Conservation (phyloP, 2,329 filamentous ascomycete genomes). For the Drechslera avenae region DNA sequence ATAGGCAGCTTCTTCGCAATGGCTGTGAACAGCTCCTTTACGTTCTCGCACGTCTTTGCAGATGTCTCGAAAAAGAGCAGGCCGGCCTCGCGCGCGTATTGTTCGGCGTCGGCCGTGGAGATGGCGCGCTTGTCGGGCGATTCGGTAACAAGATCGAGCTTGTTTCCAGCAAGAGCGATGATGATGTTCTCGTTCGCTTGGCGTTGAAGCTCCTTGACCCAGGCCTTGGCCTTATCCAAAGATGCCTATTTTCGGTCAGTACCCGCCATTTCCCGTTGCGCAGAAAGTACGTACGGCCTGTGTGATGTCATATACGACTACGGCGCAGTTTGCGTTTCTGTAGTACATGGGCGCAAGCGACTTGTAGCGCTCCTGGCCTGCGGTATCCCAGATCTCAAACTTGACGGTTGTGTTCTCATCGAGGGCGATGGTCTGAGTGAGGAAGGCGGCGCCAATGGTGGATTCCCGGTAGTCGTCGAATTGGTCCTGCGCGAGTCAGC, state of each 20-base stretch:
- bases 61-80: slow-evolving; percentile 98
- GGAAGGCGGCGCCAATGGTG: slow-evolving; percentile 96
- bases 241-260: slow-evolving; percentile 69
- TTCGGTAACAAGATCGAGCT: slow-evolving; percentile 92
- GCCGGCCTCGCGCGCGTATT: slow-evolving; percentile 90
- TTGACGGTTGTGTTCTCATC: slow-evolving; percentile 98
- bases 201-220: slow-evolving; percentile 98
- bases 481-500: slow-evolving; percentile 72
- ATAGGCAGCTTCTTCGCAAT: slow-evolving; percentile 98
- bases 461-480: slow-evolving; percentile 98
- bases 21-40: slow-evolving; percentile 91
- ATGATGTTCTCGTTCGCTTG: slow-evolving; percentile 99
- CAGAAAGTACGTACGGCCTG: slow-evolving; percentile 75
- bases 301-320: slow-evolving; percentile 99
- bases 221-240: slow-evolving; percentile 97
- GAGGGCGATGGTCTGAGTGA: slow-evolving; percentile 97
- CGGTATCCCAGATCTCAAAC: slow-evolving; percentile 95
- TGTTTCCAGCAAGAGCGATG: slow-evolving; percentile 92
- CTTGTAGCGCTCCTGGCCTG: slow-evolving; percentile 98
- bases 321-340: slow-evolving; percentile 97
- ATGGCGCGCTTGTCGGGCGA: slow-evolving; percentile 96
- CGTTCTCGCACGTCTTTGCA: slow-evolving; percentile 96
- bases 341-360: slow-evolving; percentile 99
- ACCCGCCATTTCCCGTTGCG: neutral
- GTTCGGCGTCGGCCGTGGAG: slow-evolving; percentile 84